phyloP scores from a whole-genome alignment of 2,329 filamentous ascomycete species.

The Xylaria sp. region DNA sequence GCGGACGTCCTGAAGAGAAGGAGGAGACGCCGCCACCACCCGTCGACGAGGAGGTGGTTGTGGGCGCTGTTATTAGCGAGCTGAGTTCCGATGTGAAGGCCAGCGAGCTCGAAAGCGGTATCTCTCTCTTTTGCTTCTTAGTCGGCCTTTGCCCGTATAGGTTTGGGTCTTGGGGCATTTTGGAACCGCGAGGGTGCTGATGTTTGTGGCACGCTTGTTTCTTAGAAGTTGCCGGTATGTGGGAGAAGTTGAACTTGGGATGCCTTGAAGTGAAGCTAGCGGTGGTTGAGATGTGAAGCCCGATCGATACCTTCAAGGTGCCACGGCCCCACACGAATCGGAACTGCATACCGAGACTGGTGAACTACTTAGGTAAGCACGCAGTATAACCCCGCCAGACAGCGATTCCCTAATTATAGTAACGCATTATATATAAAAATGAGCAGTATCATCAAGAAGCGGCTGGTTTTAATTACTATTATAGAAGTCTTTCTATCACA shows the following conservation, averaged over 20 bases:
- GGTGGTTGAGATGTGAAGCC: not conserved
- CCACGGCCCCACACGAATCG: too few relatives aligned
- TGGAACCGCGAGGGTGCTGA: not conserved
- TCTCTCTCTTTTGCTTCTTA: slow-evolving; percentile 75
- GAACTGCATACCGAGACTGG: too few relatives aligned
- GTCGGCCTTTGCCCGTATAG: slow-evolving; percentile 80
- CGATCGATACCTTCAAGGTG: not conserved
- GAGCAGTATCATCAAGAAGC: too few relatives aligned
- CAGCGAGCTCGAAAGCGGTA: slow-evolving; percentile 76
- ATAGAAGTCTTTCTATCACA: too few relatives aligned
- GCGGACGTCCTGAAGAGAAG: slow-evolving; percentile 59
- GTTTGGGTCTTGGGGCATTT: slow-evolving; percentile 71
- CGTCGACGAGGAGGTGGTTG: slow-evolving; percentile 55
- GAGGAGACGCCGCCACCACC: slow-evolving; percentile 42
- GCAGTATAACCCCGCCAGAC: too few relatives aligned
- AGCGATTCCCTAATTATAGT: too few relatives aligned
- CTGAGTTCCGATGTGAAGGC: slow-evolving; percentile 91
- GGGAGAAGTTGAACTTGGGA: not conserved
- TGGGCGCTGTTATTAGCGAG: slow-evolving; percentile 73
- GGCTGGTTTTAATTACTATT: too few relatives aligned
- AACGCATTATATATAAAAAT: too few relatives aligned
- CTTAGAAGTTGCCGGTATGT: not conserved
- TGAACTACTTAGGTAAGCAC: too few relatives aligned
- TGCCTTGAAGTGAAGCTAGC: not conserved
- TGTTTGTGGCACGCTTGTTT: not conserved